These are phyloP conservation scores for Escovopsis sp. DNA, from an alignment of 2,329 filamentous ascomycete species.

Conservation along the genomic window DNA sequence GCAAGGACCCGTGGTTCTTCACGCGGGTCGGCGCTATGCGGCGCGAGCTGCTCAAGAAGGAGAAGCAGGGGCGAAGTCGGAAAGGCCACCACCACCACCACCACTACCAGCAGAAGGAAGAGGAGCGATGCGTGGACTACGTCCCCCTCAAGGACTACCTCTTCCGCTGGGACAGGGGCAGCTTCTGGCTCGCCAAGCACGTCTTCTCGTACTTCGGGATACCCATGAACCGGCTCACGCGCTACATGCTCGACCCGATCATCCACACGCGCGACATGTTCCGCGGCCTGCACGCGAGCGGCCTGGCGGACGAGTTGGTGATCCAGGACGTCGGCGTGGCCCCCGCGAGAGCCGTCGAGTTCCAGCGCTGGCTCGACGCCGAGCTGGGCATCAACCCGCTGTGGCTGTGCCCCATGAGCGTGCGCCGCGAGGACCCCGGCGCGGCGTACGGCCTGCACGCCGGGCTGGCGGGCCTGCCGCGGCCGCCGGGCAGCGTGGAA, in stretches of 20 bases:
- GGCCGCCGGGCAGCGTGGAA: conserved; percentile 6
- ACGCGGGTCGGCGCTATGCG: conserved; percentile 34
- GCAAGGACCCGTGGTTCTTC: conserved; percentile 59
- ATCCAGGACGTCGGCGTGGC: conserved; percentile 49
- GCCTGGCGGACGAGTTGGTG: conserved; percentile 44
- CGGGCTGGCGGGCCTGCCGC: conserved; percentile 6
- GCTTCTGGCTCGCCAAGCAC: conserved; percentile 51
- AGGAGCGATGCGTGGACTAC: no score
- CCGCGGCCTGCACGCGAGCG: conserved; percentile 47
- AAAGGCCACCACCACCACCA: no score
- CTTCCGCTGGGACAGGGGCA: conserved; percentile 56
- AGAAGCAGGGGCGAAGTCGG: no score
- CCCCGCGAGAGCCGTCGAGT: conserved; percentile 25
- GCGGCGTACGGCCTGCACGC: conserved; percentile 30
- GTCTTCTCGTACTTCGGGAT: conserved; percentile 50
- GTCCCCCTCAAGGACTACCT: conserved; percentile 52
- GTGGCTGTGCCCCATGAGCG: conserved; percentile 39
- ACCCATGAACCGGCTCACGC: conserved; percentile 50
- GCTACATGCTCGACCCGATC: conserved; percentile 45
- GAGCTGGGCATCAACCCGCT: conserved; percentile 35
- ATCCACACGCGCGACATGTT: conserved; percentile 52
- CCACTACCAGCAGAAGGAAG: no score
- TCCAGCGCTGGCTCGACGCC: conserved; percentile 32
- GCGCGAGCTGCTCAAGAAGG: no score
- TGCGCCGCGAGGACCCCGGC: conserved; percentile 26